These are phyloP conservation scores for Geosmithia flava DNA, from an alignment of 2,329 filamentous ascomycete species.

Conservation along the genomic window DNA sequence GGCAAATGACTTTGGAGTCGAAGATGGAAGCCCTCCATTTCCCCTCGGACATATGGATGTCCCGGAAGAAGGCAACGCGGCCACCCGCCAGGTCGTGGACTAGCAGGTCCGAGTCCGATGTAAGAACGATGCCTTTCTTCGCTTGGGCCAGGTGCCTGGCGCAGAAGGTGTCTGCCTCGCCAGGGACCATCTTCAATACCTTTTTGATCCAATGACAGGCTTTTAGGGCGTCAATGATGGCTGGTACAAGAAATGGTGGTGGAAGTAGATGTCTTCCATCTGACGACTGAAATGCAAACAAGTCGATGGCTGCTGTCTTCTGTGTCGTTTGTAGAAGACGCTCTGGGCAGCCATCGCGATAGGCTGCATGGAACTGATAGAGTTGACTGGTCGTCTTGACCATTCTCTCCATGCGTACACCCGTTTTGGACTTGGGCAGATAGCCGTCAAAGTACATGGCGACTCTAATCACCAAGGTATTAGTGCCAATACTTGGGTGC, in stretches of 20 bases:
- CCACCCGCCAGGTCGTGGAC: constrained; percentile 59
- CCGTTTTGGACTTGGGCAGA: constrained; percentile 55
- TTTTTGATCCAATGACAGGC: constrained; percentile 36
- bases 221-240: constrained; percentile 58
- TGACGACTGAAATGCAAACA: constrained; percentile 12
- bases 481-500: not conserved
- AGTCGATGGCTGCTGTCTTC: constrained; percentile 4
- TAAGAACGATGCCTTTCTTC: constrained; percentile 49
- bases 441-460: constrained; percentile 80
- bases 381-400: constrained; percentile 44
- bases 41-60: constrained; percentile 32
- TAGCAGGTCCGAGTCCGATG: constrained; percentile 79
- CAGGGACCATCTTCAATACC: constrained; percentile 58
- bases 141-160: constrained; percentile 44
- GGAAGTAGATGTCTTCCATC: constrained; percentile 25
- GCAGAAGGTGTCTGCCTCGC: constrained; percentile 78
- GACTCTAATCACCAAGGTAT: constrained; percentile 25
- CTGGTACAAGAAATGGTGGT: constrained; percentile 64
- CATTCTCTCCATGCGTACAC: constrained; percentile 48
- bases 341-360: not conserved
- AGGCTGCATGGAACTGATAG: constrained; percentile 1
- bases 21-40: constrained; percentile 3
- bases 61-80: constrained; percentile 55
- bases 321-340: not conserved
- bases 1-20: constrained; percentile 16